Conservation (phyloP, 257 asterid genomes). For the Solanum pimpinellifolium region DNA sequence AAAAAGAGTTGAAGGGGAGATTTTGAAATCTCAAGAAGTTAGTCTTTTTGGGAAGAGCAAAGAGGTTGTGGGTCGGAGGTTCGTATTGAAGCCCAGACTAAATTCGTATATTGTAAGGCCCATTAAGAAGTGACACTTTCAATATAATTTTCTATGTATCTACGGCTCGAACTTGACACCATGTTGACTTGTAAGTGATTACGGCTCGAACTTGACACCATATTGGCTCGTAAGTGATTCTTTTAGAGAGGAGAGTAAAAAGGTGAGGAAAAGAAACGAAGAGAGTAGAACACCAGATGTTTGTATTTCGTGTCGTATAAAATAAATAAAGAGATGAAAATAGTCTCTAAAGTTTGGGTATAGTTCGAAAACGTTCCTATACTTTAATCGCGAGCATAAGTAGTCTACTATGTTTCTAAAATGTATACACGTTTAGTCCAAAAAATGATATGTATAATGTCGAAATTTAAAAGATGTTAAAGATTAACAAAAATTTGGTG, state of each 20-base stretch:
- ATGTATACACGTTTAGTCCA: not conserved
- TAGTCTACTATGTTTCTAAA: not conserved
- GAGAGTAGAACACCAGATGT: not conserved
- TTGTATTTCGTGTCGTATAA: too few species aligned
- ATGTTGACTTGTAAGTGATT: not conserved
- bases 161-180: not conserved
- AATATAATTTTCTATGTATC: fast-evolving
- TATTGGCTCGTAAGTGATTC: too few species aligned
- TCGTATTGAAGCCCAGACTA: not conserved
- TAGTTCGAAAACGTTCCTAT: not conserved
- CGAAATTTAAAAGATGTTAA: not conserved
- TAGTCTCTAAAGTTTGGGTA: not conserved
- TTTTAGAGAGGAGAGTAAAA: not conserved
- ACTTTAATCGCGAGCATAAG: not conserved
- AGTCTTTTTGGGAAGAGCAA: not conserved
- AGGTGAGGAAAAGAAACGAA: not conserved
- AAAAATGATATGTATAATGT: not conserved
- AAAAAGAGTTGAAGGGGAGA: not conserved
- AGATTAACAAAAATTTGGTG: not conserved
- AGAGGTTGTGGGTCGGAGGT: too few species aligned
- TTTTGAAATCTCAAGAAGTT: conserved; percentile 14
- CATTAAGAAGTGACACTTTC: fast-evolving
- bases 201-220: too few species aligned
- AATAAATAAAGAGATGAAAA: not conserved
- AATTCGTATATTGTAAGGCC: not conserved